phyloP scores from a whole-genome alignment of 2,329 filamentous ascomycete species.

The Cytospora leucostoma region DNA sequence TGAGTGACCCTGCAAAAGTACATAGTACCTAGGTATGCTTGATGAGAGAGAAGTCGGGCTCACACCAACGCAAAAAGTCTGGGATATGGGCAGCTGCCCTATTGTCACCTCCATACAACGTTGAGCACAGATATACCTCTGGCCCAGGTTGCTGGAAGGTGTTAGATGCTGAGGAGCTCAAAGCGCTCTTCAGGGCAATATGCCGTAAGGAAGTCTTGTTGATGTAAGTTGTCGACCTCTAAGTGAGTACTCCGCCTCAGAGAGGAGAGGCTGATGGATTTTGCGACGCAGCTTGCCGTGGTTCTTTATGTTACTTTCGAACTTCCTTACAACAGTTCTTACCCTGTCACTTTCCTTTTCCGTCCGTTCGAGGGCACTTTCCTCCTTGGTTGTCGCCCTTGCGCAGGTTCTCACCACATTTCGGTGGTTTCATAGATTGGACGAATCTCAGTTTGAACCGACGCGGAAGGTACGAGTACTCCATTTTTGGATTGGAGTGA shows the following conservation, averaged over 20 bases:
- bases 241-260: background rate
- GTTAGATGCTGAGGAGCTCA: slow-evolving; percentile 25
- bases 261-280: background rate
- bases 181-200: slow-evolving; percentile 1
- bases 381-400: slow-evolving; percentile 32
- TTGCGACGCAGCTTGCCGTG: background rate
- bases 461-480: too few relatives aligned
- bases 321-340: slow-evolving; percentile 29
- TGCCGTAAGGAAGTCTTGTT: slow-evolving; percentile 1
- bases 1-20: too few relatives aligned
- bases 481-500: too few relatives aligned
- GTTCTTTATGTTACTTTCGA: slow-evolving; percentile 6
- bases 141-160: slow-evolving; percentile 20
- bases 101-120: slow-evolving; percentile 4
- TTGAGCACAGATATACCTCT: slow-evolving; percentile 18
- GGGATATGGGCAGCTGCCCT: slow-evolving; percentile 2
- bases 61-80: slow-evolving; percentile 1
- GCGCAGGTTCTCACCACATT: slow-evolving; percentile 32
- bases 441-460: slow-evolving; percentile 25
- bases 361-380: slow-evolving; percentile 30
- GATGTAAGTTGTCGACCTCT: background rate
- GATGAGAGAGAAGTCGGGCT: background rate
- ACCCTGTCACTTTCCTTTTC: slow-evolving; percentile 31
- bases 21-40: too few relatives aligned
- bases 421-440: slow-evolving; percentile 36